A percentile compares a stretch with the other conserved stretches of the same genome.
These are phyloP conservation scores for Neonectria faginata DNA, from an alignment of 2,329 filamentous ascomycete genomes.

Conservation along the genomic window DNA sequence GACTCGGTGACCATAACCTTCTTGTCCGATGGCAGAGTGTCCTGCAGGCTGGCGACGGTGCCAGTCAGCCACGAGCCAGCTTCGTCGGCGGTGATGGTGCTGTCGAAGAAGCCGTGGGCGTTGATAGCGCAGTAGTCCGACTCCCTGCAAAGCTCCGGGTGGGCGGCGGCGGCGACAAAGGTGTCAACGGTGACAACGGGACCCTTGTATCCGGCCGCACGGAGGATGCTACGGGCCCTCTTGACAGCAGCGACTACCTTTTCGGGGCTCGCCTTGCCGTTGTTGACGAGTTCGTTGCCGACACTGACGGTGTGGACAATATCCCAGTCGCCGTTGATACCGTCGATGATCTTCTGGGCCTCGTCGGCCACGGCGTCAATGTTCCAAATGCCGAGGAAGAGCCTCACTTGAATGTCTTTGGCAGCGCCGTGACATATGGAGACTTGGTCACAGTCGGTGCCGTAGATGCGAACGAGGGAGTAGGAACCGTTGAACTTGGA, in stretches of 20 bases:
- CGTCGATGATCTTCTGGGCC: slow-evolving; percentile 70
- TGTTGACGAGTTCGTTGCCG: slow-evolving; percentile 85
- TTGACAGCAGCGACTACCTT: slow-evolving; percentile 70
- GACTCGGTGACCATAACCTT: slow-evolving; percentile 82
- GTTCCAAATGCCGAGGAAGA: slow-evolving; percentile 82
- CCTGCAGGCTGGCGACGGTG: slow-evolving; percentile 61
- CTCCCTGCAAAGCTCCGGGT: slow-evolving; percentile 76
- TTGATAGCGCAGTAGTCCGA: slow-evolving; percentile 87
- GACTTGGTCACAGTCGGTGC: slow-evolving; percentile 82
- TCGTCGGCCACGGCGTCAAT: slow-evolving; percentile 67
- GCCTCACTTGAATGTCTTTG: slow-evolving; percentile 71
- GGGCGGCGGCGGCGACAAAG: slow-evolving; percentile 72
- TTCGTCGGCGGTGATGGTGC: slow-evolving; percentile 65
- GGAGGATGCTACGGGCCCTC: slow-evolving; percentile 68
- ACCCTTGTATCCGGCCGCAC: slow-evolving; percentile 74
- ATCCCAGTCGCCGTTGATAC: slow-evolving; percentile 73
- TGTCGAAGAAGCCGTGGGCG: slow-evolving; percentile 86
- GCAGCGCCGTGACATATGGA: slow-evolving; percentile 71
- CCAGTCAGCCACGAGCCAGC: slow-evolving; percentile 76
- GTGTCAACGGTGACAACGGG: slow-evolving; percentile 86
- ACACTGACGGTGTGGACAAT: slow-evolving; percentile 78
- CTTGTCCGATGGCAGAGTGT: slow-evolving; percentile 60
- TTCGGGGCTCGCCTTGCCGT: slow-evolving; percentile 62
- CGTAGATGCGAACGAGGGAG: slow-evolving; percentile 79
- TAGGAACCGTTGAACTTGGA: slow-evolving; percentile 64